These are phyloP conservation scores for Yamadazyma sp. DNA, from an alignment of 1,139 yeast genomes.

Conservation along the genomic window DNA sequence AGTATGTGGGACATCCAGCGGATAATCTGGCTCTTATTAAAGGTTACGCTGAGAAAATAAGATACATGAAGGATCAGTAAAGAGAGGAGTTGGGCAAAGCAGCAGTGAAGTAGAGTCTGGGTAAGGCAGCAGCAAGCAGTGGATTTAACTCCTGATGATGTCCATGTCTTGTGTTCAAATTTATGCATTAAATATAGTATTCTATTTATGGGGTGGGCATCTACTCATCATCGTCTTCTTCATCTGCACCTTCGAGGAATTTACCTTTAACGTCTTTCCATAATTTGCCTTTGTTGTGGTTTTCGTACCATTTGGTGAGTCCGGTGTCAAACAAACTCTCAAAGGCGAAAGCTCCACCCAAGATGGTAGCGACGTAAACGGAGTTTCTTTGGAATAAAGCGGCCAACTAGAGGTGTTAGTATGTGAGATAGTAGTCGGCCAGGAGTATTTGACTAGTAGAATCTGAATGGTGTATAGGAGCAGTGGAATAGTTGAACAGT, in stretches of 20 bases:
- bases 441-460: background rate
- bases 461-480: background rate
- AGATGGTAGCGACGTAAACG: slow-evolving; percentile 79
- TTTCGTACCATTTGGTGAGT: slow-evolving; percentile 80
- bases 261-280: slow-evolving; percentile 90
- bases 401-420: slow-evolving; percentile 12
- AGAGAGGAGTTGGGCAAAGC: too few relatives aligned
- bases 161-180: background rate
- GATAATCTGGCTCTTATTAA: too few relatives aligned
- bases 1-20: too few relatives aligned
- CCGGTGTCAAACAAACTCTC: slow-evolving; percentile 81
- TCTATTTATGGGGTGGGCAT: background rate
- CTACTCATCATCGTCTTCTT: slow-evolving; percentile 54
- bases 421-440: too few relatives aligned
- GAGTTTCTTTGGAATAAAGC: slow-evolving; percentile 91
- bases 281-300: slow-evolving; percentile 91
- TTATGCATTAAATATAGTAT: slow-evolving; percentile 10
- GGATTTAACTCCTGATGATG: too few relatives aligned
- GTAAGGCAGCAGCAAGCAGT: too few relatives aligned
- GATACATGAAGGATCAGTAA: too few relatives aligned
- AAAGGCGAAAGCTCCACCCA: slow-evolving; percentile 86
- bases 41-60: too few relatives aligned
- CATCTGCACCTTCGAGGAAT: slow-evolving; percentile 59
- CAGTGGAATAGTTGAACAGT: background rate
- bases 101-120: too few relatives aligned